Base-by-base conservation (phyloP, 2,329 filamentous ascomycete genomes). In the Fusarium marasasianum region DNA sequence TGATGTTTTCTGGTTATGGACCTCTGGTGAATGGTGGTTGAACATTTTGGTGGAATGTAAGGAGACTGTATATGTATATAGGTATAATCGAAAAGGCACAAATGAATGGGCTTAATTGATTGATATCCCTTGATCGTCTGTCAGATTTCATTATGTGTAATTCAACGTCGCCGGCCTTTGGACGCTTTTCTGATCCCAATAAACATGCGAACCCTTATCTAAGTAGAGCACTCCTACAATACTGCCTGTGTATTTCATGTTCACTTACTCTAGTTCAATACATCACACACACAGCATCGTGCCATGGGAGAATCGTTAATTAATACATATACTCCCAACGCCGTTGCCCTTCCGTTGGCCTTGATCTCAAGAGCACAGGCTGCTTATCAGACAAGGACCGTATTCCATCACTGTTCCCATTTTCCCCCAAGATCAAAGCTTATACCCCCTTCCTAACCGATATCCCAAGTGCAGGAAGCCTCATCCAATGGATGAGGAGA, bases 1-100 rank as follows among this genome's bases (percentile, higher is more conserved):
- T 63, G 54, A 44, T 70, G 47, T 40, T 75, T 58, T 69, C 47
- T 57, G 51, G 47, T 62, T 60, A 69, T 68, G 72, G 50, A 35
- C 26, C 44, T 51, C 44, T 59, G 59, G 43, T 22, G 55, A 44
- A 54, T 41, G 54, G 57, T 40, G 40, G 51, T 24, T 38, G 63
- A 66, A 29, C 24, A 40, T 29, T 40, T 40, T 35, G 31, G 35
- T 50, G 57, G 67, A 43, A 62, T 47, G 54, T n/a, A n/a, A 57
- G 45, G 57, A 44, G 45, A 56, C 29, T 65, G 66, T 67, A 48
- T 61, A 41, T 68, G 40, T 68, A 62, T 59, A 70, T 70, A 73
- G 53, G 33, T 40, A 26, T 43, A 54, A 53, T 17, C 41, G 18
- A 58, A 44, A 53, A 60, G 66, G 53, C 48, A 58, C 40, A 48